Base-by-base conservation (phyloP, 495 filamentous ascomycete genomes). In the Aspergillus diversus region DNA sequence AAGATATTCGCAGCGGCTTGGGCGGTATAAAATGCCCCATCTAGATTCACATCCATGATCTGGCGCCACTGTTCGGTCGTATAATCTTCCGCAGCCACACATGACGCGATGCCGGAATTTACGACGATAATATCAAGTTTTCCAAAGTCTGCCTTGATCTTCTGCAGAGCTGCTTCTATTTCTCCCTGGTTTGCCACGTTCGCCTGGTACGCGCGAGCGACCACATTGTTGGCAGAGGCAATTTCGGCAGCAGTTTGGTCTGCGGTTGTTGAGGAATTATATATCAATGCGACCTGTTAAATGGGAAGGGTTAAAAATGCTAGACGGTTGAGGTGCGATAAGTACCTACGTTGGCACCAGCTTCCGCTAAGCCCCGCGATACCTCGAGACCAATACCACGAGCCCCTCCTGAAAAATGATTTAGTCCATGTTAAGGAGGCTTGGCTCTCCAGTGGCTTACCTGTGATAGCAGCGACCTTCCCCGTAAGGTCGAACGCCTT, bases 321-420 rank as follows among this genome's bases (percentile, higher is more conserved):
- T 5, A 8, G n/a, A 33, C 57, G 35, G 21, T 27, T 27, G 2
- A 27, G 21, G 21, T 1, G 21, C 21, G 21, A 27, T 27, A 27
- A 27, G 21, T 27, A 27, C 21, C 21, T 64, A 77, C 76, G 69
- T 94, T 87, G 15, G 91, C 91, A 16, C 92, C 92, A 16, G 90
- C 87, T 73, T 96, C 92, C 5, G 92, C 92, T 12, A 89, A 69
- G 5, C 79, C 89, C 54, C 87, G 81, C 13, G 89, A 89, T 13
- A 94, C 84, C 33, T 87, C 87, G 3, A 90, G 80, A 3, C 92
- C 92, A 66, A 96, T 96, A 35, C 92, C 92, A 32, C 88, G 86
- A 15, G 85, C 90, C 17, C 90, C 90, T 7, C 92, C 92, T 72
- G 27, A 2, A 50, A 11, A 27, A 13, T 33, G 50, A 39, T 5